Percentiles rank a stretch among this genome's conserved stretches.
phyloP scores from a whole-genome alignment of 257 asterid genomes.

The Nicotiana otophora region DNA sequence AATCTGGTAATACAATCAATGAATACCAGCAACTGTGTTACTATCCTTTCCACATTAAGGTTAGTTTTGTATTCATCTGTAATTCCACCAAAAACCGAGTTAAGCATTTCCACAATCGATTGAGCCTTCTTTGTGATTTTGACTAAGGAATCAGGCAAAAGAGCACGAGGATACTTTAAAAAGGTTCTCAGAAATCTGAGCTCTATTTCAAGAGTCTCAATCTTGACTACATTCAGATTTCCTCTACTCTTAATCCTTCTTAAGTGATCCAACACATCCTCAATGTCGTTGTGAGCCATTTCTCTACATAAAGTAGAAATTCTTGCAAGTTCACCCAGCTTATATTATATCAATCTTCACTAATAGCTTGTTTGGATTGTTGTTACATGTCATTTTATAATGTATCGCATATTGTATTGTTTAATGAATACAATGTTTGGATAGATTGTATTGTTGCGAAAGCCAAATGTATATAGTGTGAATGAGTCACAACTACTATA shows the following conservation, averaged over 20 bases:
- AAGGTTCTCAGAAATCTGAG: background rate
- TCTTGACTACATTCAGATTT: fast-evolving
- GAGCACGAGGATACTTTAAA: background rate
- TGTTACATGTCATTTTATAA: background rate
- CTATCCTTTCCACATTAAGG: background rate
- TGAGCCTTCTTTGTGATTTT: background rate
- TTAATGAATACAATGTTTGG: too few relatives aligned
- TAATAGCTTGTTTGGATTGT: background rate
- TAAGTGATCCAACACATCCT: background rate
- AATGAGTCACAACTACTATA: too few relatives aligned
- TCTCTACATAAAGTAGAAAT: background rate
- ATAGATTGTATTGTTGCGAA: too few relatives aligned
- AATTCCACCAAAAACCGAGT: background rate
- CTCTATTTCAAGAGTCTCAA: background rate
- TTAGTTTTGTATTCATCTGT: background rate
- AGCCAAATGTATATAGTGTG: too few relatives aligned
- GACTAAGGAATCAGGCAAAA: background rate
- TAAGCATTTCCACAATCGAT: background rate
- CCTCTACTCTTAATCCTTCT: background rate
- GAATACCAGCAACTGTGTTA: background rate
- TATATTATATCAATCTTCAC: background rate
- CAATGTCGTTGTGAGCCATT: background rate
- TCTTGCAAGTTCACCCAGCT: background rate
- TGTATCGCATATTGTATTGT: too few relatives aligned
- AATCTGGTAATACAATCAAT: background rate